Percentiles rank a stretch among this genome's conserved stretches.
These are phyloP conservation scores for Protomyces lactucae-debilis DNA, from an alignment of 1,139 yeast species.

Conservation along the genomic window DNA sequence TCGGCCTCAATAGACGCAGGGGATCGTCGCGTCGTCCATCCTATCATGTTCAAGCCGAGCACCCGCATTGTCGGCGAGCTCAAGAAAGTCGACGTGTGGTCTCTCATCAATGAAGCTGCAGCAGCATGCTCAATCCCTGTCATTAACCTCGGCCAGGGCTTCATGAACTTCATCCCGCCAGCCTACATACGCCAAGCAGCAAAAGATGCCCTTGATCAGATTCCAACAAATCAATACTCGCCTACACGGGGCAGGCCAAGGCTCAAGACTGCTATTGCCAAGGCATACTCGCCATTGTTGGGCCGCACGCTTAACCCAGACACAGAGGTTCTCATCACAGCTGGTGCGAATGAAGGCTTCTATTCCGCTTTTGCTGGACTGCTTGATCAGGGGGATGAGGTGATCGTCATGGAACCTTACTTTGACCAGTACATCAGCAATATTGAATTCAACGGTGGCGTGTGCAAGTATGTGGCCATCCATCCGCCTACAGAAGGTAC, in stretches of 20 bases:
- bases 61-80: slow-evolving; percentile 17
- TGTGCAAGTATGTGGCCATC: slow-evolving; percentile 75
- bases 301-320: slow-evolving; percentile 53
- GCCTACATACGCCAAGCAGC: slow-evolving; percentile 81
- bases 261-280: slow-evolving; percentile 62
- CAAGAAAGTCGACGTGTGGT: slow-evolving; percentile 68
- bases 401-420: slow-evolving; percentile 93
- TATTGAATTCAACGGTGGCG: slow-evolving; percentile 89
- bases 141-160: slow-evolving; percentile 91
- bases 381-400: slow-evolving; percentile 85
- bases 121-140: slow-evolving; percentile 71
- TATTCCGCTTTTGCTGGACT: slow-evolving; percentile 79
- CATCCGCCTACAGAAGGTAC: slow-evolving; percentile 76
- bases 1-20: no score
- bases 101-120: slow-evolving; percentile 89
- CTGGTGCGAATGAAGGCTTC: slow-evolving; percentile 94
- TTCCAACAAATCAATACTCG: slow-evolving; percentile 83
- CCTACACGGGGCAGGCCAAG: slow-evolving; percentile 83
- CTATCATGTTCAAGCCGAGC: slow-evolving; percentile 16
- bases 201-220: slow-evolving; percentile 62
- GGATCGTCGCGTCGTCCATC: no score
- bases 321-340: slow-evolving; percentile 73
- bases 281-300: slow-evolving; percentile 63
- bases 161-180: slow-evolving; percentile 65
- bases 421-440: slow-evolving; percentile 95